A percentile compares a stretch with the other conserved stretches of the same genome.
Evolutionary conservation across 1,284 basidiomycete genomes (phyloP).

Genomic region (Malassezia equina): DNA sequence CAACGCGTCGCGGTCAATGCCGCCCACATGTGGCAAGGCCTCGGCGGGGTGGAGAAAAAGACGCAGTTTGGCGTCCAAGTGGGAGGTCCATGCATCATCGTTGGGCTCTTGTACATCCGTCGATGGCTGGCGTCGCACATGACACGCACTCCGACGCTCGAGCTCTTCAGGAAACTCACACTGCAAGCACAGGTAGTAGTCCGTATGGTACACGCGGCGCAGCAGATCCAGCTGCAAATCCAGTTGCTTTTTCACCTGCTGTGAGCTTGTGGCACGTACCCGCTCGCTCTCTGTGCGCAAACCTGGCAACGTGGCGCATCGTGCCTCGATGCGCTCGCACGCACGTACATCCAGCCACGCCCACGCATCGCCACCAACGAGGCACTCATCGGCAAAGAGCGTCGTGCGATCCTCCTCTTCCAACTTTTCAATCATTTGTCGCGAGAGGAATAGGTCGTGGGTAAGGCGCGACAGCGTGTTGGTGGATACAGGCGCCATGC

Average conservation of each 20-base stretch:
- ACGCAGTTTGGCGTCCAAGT: conserved; percentile 29
- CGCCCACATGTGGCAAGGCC: conserved; percentile 26
- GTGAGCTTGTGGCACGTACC: not conserved
- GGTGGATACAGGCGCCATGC: conserved; percentile 31
- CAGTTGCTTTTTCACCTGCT: conserved; percentile 29
- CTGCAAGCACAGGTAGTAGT: conserved; percentile 39
- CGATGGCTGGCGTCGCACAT: conserved; percentile 25
- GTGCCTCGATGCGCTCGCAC: conserved; percentile 21
- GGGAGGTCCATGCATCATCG: conserved; percentile 32
- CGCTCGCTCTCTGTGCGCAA: not conserved
- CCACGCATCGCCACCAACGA: not conserved
- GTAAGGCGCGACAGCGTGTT: conserved; percentile 28
- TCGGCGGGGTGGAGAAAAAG: conserved; percentile 23
- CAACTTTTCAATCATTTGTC: conserved; percentile 23
- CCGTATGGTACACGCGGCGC: conserved; percentile 37
- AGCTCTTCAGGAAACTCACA: conserved; percentile 44
- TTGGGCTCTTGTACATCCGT: conserved; percentile 5
- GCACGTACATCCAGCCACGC: conserved; percentile 21
- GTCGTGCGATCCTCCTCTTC: conserved; percentile 30
- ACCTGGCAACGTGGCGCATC: conserved; percentile 4
- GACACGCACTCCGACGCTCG: conserved; percentile 25
- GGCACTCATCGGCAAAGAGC: conserved; percentile 18
- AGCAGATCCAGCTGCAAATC: conserved; percentile 39
- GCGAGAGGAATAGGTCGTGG: conserved; percentile 30
- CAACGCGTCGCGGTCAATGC: conserved; percentile 19